Evolutionary conservation across 1,284 basidiomycete species (phyloP).

Genomic region (Phellopilus nigrolimitatus): DNA sequence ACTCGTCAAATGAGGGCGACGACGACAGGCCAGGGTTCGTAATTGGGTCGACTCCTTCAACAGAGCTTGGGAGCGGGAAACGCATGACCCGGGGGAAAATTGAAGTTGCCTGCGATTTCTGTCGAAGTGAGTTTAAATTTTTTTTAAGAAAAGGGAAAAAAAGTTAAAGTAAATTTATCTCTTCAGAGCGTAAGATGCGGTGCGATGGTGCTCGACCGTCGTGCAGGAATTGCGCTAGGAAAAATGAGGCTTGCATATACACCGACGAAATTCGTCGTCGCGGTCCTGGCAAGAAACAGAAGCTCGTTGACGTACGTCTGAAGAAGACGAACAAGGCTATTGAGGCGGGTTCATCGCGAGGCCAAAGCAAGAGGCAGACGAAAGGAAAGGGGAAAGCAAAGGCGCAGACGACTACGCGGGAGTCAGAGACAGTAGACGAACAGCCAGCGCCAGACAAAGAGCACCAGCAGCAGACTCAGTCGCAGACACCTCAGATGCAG

Average conservation of each 20-base stretch:
- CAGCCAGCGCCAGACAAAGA: not conserved
- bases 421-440: not conserved
- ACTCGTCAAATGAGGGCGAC: not conserved
- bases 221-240: conserved; percentile 54
- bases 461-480: not conserved
- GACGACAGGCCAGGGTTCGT: conserved; percentile 1
- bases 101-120: conserved; percentile 60
- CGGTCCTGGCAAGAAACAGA: conserved; percentile 65
- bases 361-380: conserved; percentile 5
- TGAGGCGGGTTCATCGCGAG: not conserved
- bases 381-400: conserved; percentile 8
- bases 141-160: conserved; percentile 17
- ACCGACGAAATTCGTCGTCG: conserved; percentile 50
- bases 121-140: conserved; percentile 49
- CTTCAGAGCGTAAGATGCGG: conserved; percentile 60
- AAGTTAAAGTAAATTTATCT: conserved; percentile 20
- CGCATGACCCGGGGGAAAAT: conserved; percentile 28
- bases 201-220: conserved; percentile 60
- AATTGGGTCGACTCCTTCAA: not conserved
- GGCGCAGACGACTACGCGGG: not conserved
- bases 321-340: conserved; percentile 11
- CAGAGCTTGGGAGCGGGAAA: not conserved
- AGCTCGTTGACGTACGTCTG: conserved; percentile 28
- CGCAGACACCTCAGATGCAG: not conserved
- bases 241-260: conserved; percentile 47